A percentile compares a stretch with the other conserved stretches of the same genome.
Conservation (phyloP, 2,329 filamentous ascomycete species). For the Fusarium ramigenum region DNA sequence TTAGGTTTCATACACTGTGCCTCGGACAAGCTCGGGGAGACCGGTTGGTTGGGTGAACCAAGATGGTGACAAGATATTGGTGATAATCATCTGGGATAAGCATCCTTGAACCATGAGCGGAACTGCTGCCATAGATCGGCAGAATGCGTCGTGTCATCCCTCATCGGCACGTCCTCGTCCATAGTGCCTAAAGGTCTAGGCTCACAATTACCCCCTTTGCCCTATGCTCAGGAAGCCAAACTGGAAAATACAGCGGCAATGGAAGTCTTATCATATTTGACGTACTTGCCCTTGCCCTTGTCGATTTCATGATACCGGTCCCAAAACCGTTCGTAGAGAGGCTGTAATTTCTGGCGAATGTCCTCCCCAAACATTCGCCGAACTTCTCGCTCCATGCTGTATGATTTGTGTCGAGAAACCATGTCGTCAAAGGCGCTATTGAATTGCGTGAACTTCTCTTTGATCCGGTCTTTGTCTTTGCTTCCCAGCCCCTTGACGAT, state of each 20-base stretch:
- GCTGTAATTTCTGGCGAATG: slow-evolving; percentile 90
- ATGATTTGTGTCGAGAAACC: slow-evolving; percentile 81
- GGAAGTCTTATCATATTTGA: slow-evolving; percentile 91
- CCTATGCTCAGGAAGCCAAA: slow-evolving; percentile 49
- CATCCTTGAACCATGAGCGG: background rate
- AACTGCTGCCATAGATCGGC: background rate
- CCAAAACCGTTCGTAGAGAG: slow-evolving; percentile 94
- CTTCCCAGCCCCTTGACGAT: slow-evolving; percentile 85
- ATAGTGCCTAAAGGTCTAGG: background rate
- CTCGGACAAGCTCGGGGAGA: background rate
- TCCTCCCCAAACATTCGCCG: slow-evolving; percentile 81
- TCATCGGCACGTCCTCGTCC: background rate
- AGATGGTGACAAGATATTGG: background rate
- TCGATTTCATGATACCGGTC: slow-evolving; percentile 97
- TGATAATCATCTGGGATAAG: background rate
- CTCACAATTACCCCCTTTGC: background rate
- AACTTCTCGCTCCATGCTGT: slow-evolving; percentile 92
- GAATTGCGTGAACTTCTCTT: slow-evolving; percentile 93
- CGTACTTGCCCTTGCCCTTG: slow-evolving; percentile 97
- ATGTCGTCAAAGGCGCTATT: slow-evolving; percentile 92
- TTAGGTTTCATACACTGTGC: background rate
- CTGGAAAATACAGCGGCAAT: slow-evolving; percentile 74
- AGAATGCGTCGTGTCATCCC: background rate
- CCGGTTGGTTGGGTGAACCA: background rate
- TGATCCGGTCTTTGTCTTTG: slow-evolving; percentile 96